Percentiles rank a stretch among this genome's conserved stretches.
These are phyloP conservation scores for Plectosphaerella plurivora DNA, from an alignment of 2,329 filamentous ascomycete species.

Conservation along the genomic window DNA sequence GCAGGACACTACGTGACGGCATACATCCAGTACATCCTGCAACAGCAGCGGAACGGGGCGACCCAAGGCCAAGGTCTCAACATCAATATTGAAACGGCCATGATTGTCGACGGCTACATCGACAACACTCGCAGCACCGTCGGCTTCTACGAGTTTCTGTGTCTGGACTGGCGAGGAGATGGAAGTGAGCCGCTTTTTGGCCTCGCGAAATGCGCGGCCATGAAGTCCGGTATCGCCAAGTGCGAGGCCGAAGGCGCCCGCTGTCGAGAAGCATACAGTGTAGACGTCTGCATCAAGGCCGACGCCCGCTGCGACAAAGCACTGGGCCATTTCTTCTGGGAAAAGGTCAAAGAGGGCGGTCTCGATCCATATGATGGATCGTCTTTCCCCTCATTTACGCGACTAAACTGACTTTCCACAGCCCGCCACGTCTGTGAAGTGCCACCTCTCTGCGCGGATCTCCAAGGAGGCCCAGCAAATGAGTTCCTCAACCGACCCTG, in stretches of 20 bases:
- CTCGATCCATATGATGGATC: slow-evolving; percentile 4
- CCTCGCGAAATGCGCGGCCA: slow-evolving; percentile 5
- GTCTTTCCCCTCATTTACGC: not conserved
- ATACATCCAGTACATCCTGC: not conserved
- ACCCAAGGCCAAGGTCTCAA: slow-evolving; percentile 10
- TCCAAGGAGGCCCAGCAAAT: not conserved
- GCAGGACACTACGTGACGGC: slow-evolving; percentile 12
- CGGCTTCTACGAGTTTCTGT: slow-evolving; percentile 14
- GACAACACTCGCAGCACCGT: slow-evolving; percentile 2
- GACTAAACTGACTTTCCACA: not conserved
- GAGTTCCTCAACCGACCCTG: not conserved
- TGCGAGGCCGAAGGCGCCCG: not conserved
- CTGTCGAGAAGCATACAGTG: not conserved
- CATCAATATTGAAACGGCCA: slow-evolving; percentile 10
- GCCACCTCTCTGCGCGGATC: not conserved
- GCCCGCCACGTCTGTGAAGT: not conserved
- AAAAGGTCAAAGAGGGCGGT: not conserved
- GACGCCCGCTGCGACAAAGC: not conserved
- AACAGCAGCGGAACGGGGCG: not conserved
- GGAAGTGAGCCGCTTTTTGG: not conserved
- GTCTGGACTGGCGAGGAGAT: slow-evolving; percentile 3
- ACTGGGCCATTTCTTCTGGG: not conserved
- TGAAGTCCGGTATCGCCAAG: not conserved
- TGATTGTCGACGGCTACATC: slow-evolving; percentile 12
- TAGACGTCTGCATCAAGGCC: not conserved